Evolutionary conservation across 768 basidiomycete genomes (phyloP).

Genomic region (Leccinum variicolor): DNA sequence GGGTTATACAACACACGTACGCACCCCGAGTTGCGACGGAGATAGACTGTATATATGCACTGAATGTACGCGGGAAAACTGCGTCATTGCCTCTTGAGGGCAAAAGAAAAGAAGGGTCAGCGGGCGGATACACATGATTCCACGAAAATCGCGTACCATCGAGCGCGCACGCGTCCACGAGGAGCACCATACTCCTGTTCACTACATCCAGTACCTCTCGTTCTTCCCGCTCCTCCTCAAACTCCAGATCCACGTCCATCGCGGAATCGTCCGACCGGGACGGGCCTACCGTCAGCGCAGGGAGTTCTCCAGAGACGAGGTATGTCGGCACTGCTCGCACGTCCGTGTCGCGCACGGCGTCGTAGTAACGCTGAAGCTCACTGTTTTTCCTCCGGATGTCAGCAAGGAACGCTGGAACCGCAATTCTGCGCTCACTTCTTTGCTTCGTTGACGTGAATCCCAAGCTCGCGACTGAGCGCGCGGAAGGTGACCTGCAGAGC

Average conservation of each 20-base stretch:
- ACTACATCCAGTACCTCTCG: conserved; percentile 36
- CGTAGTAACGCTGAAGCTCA: conserved; percentile 59
- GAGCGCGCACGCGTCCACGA: conserved; percentile 63
- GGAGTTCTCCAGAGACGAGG: conserved; percentile 57
- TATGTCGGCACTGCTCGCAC: conserved; percentile 56
- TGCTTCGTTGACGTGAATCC: conserved; percentile 72
- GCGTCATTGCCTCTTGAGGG: conserved; percentile 46
- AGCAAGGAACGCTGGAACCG: neutral
- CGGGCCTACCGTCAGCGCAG: conserved; percentile 12
- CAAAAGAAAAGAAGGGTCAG: neutral
- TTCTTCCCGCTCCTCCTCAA: conserved; percentile 30
- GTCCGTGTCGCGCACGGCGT: conserved; percentile 36
- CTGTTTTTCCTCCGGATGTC: conserved; percentile 34
- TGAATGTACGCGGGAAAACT: conserved; percentile 50
- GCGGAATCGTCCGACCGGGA: conserved; percentile 2
- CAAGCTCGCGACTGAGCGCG: conserved; percentile 66
- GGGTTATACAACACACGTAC: neutral
- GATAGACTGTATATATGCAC: conserved; percentile 73
- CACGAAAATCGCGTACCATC: conserved; percentile 45
- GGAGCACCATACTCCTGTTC: conserved; percentile 44
- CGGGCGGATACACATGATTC: neutral
- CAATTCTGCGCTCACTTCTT: conserved; percentile 54
- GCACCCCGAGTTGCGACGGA: conserved; percentile 54
- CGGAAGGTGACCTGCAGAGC: conserved; percentile 69
- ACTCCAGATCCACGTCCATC: conserved; percentile 36